phyloP scores from a whole-genome alignment of 208 protist genomes.

The Dictyostelium gargantuum region DNA sequence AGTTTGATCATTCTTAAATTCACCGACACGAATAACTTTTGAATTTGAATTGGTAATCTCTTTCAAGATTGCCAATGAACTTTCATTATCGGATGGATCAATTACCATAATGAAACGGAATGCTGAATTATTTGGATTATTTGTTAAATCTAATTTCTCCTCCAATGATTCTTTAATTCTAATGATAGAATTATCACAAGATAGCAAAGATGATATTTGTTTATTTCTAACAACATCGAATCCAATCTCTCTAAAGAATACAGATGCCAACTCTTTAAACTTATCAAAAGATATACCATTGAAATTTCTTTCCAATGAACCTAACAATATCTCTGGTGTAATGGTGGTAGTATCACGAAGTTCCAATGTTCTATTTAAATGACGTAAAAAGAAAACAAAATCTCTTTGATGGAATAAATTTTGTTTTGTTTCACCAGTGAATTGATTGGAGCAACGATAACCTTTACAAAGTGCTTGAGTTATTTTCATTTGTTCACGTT shows the following conservation, averaged over 20 bases:
- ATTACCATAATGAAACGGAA: slow-evolving; percentile 78
- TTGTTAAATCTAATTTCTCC: neutral
- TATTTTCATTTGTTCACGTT: neutral
- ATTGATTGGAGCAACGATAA: slow-evolving; percentile 21
- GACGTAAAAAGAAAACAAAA: slow-evolving; percentile 81
- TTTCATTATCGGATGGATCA: slow-evolving; percentile 69
- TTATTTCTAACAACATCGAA: neutral
- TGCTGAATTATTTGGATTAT: slow-evolving; percentile 71
- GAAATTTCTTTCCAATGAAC: slow-evolving; percentile 69
- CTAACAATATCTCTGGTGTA: slow-evolving; percentile 14
- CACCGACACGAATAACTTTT: slow-evolving; percentile 58
- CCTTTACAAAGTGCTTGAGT: neutral
- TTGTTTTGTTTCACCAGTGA: slow-evolving; percentile 12
- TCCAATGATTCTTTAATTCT: slow-evolving; percentile 4
- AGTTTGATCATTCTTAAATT: slow-evolving; percentile 69
- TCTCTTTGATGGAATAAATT: slow-evolving; percentile 77
- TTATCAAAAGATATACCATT: slow-evolving; percentile 36
- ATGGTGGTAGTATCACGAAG: neutral
- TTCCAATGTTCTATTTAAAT: slow-evolving; percentile 30
- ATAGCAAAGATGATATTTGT: neutral
- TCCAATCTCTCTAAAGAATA: slow-evolving; percentile 40
- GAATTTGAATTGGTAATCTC: neutral
- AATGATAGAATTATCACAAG: neutral
- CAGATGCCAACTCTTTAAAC: neutral
- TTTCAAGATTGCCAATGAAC: neutral